Conservation (phyloP, 495 filamentous ascomycete genomes). For the Hypomontagnella monticulosa region DNA sequence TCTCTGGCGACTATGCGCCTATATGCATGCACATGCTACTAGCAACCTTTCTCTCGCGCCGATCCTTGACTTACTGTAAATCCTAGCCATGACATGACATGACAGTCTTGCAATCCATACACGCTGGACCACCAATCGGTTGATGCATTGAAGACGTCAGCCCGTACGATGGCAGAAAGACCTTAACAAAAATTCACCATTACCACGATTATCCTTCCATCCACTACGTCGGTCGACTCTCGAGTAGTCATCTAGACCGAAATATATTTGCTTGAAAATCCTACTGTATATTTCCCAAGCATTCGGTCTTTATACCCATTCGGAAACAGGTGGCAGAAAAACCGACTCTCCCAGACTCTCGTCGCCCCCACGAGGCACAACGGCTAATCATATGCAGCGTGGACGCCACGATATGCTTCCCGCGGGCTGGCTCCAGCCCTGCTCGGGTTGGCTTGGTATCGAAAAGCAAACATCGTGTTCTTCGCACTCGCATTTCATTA, state of each 20-base stretch:
- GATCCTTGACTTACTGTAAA: slow-evolving; percentile 23
- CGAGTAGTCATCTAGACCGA: no score
- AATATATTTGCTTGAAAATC: no score
- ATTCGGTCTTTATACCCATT: no score
- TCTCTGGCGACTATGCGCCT: neutral
- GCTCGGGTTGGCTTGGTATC: neutral
- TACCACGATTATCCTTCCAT: no score
- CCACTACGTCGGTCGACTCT: no score
- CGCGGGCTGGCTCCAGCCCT: slow-evolving; percentile 17
- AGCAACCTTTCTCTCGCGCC: slow-evolving; percentile 29
- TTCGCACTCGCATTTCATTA: neutral
- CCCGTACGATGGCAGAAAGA: no score
- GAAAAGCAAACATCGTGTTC: slow-evolving; percentile 20
- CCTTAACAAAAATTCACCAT: no score
- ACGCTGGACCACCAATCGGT: slow-evolving; percentile 2
- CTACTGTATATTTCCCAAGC: no score
- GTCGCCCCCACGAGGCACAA: slow-evolving; percentile 21
- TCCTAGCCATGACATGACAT: slow-evolving; percentile 17
- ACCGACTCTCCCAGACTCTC: neutral
- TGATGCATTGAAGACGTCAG: neutral
- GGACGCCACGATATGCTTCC: slow-evolving; percentile 20
- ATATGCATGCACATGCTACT: slow-evolving; percentile 24
- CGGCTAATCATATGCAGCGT: slow-evolving; percentile 10
- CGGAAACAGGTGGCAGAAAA: no score
- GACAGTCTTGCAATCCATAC: slow-evolving; percentile 24